phyloP scores from a whole-genome alignment of 2,329 filamentous ascomycete species.

The Monosporascus sp. region DNA sequence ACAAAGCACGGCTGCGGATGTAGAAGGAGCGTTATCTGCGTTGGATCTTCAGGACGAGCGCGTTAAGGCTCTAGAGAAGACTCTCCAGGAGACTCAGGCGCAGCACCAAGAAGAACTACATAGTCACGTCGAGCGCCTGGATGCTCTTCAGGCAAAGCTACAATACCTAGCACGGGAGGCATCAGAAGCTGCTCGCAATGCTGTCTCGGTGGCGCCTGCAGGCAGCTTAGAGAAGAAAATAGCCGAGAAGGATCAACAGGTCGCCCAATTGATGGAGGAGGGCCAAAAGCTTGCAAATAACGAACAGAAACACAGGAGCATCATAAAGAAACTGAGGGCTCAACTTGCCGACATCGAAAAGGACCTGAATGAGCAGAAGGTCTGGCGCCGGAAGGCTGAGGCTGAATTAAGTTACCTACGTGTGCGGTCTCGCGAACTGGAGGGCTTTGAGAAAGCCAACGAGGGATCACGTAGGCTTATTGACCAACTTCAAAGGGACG shows the following conservation, averaged over 20 bases:
- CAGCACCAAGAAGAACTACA: slow-evolving; percentile 78
- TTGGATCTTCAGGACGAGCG: slow-evolving; percentile 34
- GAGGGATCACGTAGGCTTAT: slow-evolving; percentile 31
- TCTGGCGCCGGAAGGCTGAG: slow-evolving; percentile 53
- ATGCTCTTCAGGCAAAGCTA: slow-evolving; percentile 85
- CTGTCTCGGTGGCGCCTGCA: slow-evolving; percentile 54
- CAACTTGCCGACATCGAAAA: slow-evolving; percentile 64
- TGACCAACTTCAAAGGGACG: slow-evolving; percentile 27
- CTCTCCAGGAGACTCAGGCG: slow-evolving; percentile 33
- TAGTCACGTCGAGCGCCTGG: slow-evolving; percentile 80
- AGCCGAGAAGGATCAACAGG: slow-evolving; percentile 85
- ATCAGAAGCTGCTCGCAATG: slow-evolving; percentile 67
- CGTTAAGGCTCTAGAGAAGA: slow-evolving; percentile 31
- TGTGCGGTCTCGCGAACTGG: slow-evolving; percentile 42
- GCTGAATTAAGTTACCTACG: slow-evolving; percentile 43
- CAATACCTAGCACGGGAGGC: slow-evolving; percentile 81
- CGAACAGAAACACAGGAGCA: slow-evolving; percentile 77
- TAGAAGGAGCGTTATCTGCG: slow-evolving; percentile 7
- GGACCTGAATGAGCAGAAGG: slow-evolving; percentile 53
- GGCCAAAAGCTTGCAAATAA: slow-evolving; percentile 81
- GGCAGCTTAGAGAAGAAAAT: slow-evolving; percentile 72
- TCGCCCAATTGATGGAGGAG: slow-evolving; percentile 85
- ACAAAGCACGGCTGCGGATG: neutral
- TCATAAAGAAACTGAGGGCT: slow-evolving; percentile 73
- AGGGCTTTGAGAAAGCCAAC: slow-evolving; percentile 52